Conservation (phyloP, 2,329 filamentous ascomycete species). For the Botrytis byssoidea region DNA sequence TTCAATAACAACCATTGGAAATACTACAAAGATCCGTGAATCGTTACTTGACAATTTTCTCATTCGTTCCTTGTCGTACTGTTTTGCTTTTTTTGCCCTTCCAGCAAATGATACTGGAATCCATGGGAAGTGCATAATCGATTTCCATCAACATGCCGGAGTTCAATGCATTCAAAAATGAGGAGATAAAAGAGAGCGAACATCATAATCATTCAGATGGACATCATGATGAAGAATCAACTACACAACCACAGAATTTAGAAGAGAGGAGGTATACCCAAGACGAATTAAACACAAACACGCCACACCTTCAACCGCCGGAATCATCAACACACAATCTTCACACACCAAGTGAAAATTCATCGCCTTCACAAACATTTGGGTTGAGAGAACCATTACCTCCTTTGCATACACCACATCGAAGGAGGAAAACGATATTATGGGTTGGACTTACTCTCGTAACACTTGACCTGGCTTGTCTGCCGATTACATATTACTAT, state of each 20-base stretch:
- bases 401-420: constrained; percentile 32
- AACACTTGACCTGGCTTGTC: constrained; percentile 30
- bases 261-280: background rate
- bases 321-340: constrained; percentile 1
- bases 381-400: constrained; percentile 27
- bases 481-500: constrained; percentile 35
- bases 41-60: background rate
- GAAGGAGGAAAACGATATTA: constrained; percentile 27
- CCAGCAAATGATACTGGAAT: background rate
- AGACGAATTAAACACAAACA: background rate
- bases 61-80: background rate
- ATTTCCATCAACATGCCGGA: constrained; percentile 15
- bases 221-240: background rate
- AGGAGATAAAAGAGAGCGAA: constrained; percentile 14
- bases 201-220: background rate
- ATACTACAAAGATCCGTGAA: background rate
- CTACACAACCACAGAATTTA: background rate
- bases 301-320: background rate
- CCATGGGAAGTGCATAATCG: constrained; percentile 3
- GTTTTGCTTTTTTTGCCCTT: background rate
- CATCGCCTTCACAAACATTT: constrained; percentile 10
- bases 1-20: background rate
- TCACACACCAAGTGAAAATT: constrained; percentile 7
- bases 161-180: constrained; percentile 20
- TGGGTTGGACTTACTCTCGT: constrained; percentile 26